Evolutionary conservation across 2,329 filamentous ascomycete species (phyloP).

Genomic region (Diaporthe citri): DNA sequence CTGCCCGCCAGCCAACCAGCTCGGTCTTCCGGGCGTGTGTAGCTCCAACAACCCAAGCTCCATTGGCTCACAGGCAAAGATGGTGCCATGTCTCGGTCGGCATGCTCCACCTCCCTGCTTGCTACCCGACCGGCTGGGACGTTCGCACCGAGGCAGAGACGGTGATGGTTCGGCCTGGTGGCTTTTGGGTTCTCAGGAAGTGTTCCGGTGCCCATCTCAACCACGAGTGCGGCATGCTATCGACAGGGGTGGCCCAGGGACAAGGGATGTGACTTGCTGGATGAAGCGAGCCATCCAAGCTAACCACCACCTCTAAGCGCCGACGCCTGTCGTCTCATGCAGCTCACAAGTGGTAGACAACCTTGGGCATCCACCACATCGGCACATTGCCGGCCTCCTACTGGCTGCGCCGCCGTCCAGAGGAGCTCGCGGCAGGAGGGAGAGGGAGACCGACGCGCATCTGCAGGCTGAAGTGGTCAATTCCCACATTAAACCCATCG

Average conservation of each 20-base stretch:
- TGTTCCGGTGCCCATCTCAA: constrained; percentile 10
- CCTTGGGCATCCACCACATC: constrained; percentile 46
- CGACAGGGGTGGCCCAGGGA: constrained; percentile 38
- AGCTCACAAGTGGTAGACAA: constrained; percentile 53
- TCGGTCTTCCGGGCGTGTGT: constrained; percentile 12
- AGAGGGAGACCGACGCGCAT: constrained; percentile 52
- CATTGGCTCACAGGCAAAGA: constrained; percentile 35
- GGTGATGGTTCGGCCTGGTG: constrained; percentile 33
- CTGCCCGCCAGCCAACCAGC: not conserved
- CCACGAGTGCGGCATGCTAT: constrained; percentile 37
- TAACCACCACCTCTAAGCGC: constrained; percentile 64
- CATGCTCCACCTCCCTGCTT: constrained; percentile 35
- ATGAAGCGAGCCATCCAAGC: constrained; percentile 53
- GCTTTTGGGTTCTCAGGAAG: constrained; percentile 13
- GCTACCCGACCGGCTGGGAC: constrained; percentile 35
- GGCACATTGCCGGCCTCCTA: constrained; percentile 47
- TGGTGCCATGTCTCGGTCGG: constrained; percentile 31
- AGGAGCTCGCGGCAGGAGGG: constrained; percentile 37
- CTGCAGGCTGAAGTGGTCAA: constrained; percentile 50
- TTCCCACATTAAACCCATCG: constrained; percentile 33
- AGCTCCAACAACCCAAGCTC: not conserved
- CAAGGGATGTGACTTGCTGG: constrained; percentile 54
- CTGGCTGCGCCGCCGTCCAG: constrained; percentile 47
- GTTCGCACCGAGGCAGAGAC: constrained; percentile 35
- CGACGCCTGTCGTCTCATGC: constrained; percentile 65